phyloP scores from a whole-genome alignment of 2,329 filamentous ascomycete genomes.

The Ascochyta lentis region DNA sequence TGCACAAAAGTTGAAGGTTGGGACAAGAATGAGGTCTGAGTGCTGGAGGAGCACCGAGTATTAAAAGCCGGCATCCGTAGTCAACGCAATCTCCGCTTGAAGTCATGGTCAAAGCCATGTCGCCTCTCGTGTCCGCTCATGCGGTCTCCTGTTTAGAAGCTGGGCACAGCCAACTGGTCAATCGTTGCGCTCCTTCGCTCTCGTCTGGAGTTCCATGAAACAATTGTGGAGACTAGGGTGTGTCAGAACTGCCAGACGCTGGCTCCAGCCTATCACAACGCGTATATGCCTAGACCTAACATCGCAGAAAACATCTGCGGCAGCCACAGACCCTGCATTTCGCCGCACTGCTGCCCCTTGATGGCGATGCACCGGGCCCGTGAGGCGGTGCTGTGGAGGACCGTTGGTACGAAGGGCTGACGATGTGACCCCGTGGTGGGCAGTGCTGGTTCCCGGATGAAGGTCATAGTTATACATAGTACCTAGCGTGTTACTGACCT shows the following conservation, averaged over 20 bases:
- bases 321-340: constrained; percentile 38
- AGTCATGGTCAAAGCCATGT: constrained; percentile 29
- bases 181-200: constrained; percentile 27
- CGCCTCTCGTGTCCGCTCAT: constrained; percentile 26
- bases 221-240: constrained; percentile 43
- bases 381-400: constrained; percentile 27
- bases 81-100: constrained; percentile 37
- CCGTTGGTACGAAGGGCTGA: constrained; percentile 13
- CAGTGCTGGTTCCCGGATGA: constrained; percentile 7
- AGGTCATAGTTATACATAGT: not conserved
- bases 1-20: constrained; percentile 34
- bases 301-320: constrained; percentile 30
- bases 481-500: not conserved
- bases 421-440: not conserved
- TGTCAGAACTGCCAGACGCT: constrained; percentile 39
- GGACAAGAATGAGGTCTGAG: constrained; percentile 31
- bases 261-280: constrained; percentile 6
- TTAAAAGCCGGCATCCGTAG: constrained; percentile 35
- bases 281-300: constrained; percentile 29
- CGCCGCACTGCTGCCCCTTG: constrained; percentile 24
- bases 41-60: constrained; percentile 29
- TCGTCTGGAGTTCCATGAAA: constrained; percentile 43
- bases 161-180: constrained; percentile 34
- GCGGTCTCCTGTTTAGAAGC: constrained; percentile 33
- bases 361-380: constrained; percentile 18